Base-by-base conservation (phyloP, 2,329 filamentous ascomycete species). In the Sclerotinia nivalis region DNA sequence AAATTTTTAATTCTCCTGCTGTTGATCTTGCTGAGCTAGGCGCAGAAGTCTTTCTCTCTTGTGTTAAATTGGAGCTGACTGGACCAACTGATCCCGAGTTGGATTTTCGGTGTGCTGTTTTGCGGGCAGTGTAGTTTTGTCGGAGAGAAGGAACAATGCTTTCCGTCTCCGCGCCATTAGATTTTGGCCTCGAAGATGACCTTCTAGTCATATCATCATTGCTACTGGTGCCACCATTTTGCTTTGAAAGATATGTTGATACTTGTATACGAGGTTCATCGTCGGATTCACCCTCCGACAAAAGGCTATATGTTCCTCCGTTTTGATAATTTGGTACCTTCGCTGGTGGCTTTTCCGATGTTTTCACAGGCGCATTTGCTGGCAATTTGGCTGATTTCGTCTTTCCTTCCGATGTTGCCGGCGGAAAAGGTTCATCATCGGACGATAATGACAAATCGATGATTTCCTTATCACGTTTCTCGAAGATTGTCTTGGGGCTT, bases 221-320 rank as follows among this genome's bases (percentile, higher is more conserved):
- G 13, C 8, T 50, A 13, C 13, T 15, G 7, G 25, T 25, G 22
- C 22, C 31, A 25, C 47, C 12, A 13, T 15, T 25, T 47, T 64
- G 31, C n/a, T 52, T 64, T 40, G 47, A 52, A 37, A 20, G 10
- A 12, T 31, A 28, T 6, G 20, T n/a, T 52, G 61, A 22, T 20
- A 40, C 47, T 10, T 64, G 25, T 31, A 22, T 64, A 28, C 34
- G 47, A 20, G 25, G 34, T 22, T 64, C 47, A 15, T 40, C 47
- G n/a, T 64, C 47, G 20, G 47, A 64, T 52, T 52, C 61, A 22
- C 47, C 22, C 1, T 40, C 47, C n/a, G 61, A 64, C 1, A 25
- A 12, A 64, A 64, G 61, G 61, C n/a, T 64, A 28, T 64, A 64
- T 64, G 34, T 52, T 18, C 47, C 61, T 18, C 61, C 45, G 25